Percentiles rank a stretch among this genome's conserved stretches.
These are phyloP conservation scores for Dactylellina cionopaga DNA, from an alignment of 2,329 filamentous ascomycete species.

Conservation along the genomic window DNA sequence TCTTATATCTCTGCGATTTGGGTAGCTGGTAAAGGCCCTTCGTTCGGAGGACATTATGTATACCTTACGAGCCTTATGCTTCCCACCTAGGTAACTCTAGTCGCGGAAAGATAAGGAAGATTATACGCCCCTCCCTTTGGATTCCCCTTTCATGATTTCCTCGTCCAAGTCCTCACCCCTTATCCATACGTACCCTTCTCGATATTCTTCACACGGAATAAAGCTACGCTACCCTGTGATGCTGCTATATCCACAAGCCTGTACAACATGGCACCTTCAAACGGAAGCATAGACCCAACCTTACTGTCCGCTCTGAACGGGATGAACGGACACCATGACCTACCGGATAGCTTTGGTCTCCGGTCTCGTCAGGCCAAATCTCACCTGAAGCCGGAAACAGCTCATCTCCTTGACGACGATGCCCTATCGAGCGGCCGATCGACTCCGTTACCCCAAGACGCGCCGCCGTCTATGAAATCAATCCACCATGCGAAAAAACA, in stretches of 20 bases:
- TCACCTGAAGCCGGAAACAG: slow-evolving; percentile 37
- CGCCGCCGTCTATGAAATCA: slow-evolving; percentile 88
- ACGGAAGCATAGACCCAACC: slow-evolving; percentile 23
- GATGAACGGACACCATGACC: slow-evolving; percentile 10
- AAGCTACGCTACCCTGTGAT: neutral
- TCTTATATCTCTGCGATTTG: neutral
- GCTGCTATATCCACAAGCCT: neutral
- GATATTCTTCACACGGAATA: neutral
- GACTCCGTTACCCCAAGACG: slow-evolving; percentile 86
- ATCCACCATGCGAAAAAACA: slow-evolving; percentile 86
- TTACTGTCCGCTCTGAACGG: slow-evolving; percentile 18
- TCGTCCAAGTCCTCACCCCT: neutral
- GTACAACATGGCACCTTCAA: slow-evolving; percentile 28
- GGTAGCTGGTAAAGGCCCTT: no score
- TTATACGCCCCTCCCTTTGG: neutral
- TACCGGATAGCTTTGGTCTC: slow-evolving; percentile 17
- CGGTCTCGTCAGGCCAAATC: slow-evolving; percentile 28
- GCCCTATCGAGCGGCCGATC: slow-evolving; percentile 63
- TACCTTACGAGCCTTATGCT: slow-evolving; percentile 13
- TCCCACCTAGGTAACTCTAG: slow-evolving; percentile 42
- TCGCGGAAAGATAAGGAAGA: slow-evolving; percentile 48
- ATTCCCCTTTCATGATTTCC: slow-evolving; percentile 3
- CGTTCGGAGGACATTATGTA: neutral
- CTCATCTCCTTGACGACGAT: slow-evolving; percentile 35
- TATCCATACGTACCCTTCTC: neutral